These are phyloP conservation scores for Wickerhamiella galacta DNA, from an alignment of 805 yeast genomes.

Conservation along the genomic window DNA sequence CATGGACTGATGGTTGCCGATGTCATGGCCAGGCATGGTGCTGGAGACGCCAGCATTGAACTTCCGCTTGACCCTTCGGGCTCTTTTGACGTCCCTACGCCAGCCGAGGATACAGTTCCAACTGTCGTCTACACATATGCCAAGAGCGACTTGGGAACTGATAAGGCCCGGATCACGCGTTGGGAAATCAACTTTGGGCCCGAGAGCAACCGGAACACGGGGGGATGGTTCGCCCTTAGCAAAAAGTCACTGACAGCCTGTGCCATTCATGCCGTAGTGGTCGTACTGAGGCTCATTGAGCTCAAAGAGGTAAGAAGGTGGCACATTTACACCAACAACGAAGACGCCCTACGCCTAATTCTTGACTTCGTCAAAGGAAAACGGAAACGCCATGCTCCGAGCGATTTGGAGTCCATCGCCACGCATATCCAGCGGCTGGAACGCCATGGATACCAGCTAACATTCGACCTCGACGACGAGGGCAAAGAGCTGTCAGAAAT, in stretches of 20 bases:
- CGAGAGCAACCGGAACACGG: conserved; percentile 1
- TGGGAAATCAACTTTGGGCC: conserved; percentile 2
- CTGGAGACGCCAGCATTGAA: conserved; percentile 6
- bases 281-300: conserved; percentile 6
- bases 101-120: conserved; percentile 3
- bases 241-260: conserved; percentile 2
- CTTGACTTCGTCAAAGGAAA: not conserved
- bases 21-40: conserved; percentile 7
- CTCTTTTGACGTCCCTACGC: conserved; percentile 2
- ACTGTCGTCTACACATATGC: conserved; percentile 1
- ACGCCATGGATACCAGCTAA: conserved; percentile 6
- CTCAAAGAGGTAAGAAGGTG: conserved; percentile 4
- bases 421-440: conserved; percentile 5
- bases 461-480: too few species aligned
- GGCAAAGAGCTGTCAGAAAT: too few species aligned
- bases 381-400: conserved; percentile 2
- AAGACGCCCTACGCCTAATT: conserved; percentile 1
- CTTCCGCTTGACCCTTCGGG: not conserved
- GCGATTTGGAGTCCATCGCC: conserved; percentile 3
- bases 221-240: conserved; percentile 2
- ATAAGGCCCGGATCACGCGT: not conserved
- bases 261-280: conserved; percentile 2
- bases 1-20: conserved; percentile 7
- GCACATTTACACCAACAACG: conserved; percentile 1
- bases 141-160: not conserved